Evolutionary conservation across 306 rosid genomes (phyloP).

Genomic region (Biancaea sappan): DNA sequence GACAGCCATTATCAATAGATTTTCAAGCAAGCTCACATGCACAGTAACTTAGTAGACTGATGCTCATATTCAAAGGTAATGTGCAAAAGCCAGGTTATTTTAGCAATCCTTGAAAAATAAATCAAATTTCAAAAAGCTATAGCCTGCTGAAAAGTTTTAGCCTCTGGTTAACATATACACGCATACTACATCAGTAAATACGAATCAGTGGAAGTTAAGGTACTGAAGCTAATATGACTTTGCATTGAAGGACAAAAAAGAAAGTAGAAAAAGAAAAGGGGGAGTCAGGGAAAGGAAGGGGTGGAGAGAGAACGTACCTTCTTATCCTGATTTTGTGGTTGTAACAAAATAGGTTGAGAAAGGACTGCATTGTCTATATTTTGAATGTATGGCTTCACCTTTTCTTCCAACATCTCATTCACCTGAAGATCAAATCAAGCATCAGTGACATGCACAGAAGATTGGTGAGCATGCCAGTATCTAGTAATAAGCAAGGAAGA

Average conservation of each 20-base stretch:
- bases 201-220: background rate
- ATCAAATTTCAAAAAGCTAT: conserved; percentile 2
- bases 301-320: conserved; percentile 47
- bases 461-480: background rate
- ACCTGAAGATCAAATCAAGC: conserved; percentile 55
- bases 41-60: background rate
- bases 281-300: background rate
- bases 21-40: background rate
- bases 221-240: background rate
- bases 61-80: background rate
- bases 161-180: background rate
- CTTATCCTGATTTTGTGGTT: conserved; percentile 53
- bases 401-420: conserved; percentile 82
- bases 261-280: background rate
- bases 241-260: too few species aligned
- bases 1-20: background rate
- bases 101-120: background rate
- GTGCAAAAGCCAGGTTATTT: background rate
- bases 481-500: background rate
- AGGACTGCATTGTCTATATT: conserved; percentile 53
- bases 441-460: conserved; percentile 14
- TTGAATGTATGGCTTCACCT: conserved; percentile 71
- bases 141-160: background rate
- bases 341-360: conserved; percentile 69
- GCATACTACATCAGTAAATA: background rate